Percentiles rank a stretch among this genome's conserved stretches.
phyloP scores from a whole-genome alignment of 2,329 filamentous ascomycete species.

The Aspergillus tubingensis region DNA sequence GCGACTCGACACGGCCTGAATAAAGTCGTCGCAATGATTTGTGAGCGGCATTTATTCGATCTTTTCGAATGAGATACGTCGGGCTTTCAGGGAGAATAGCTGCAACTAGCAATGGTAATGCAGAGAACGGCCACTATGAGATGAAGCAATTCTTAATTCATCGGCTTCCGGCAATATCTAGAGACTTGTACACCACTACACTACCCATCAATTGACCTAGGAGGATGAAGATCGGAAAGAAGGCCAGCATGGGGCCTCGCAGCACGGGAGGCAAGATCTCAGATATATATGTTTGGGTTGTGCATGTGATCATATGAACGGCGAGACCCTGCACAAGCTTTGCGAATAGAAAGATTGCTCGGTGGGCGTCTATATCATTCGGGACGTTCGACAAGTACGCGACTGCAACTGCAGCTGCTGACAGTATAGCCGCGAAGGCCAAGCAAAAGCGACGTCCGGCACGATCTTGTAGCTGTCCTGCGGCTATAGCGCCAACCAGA shows the following conservation, averaged over 20 bases:
- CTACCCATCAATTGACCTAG: conserved; percentile 53
- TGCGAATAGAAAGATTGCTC: conserved; percentile 47
- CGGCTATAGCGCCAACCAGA: conserved; percentile 41
- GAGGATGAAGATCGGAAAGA: conserved; percentile 54
- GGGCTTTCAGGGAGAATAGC: conserved; percentile 56
- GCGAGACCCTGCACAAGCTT: conserved; percentile 51
- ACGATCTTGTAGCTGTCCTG: conserved; percentile 46
- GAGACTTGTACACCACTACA: conserved; percentile 43
- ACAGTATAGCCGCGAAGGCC: conserved; percentile 39
- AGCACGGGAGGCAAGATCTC: conserved; percentile 52
- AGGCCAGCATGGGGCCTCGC: conserved; percentile 51
- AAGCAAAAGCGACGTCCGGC: conserved; percentile 43
- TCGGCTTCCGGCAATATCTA: conserved; percentile 23
- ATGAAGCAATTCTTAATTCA: conserved; percentile 35
- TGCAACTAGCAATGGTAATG: conserved; percentile 46
- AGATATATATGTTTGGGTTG: conserved; percentile 53
- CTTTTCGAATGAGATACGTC: conserved; percentile 50
- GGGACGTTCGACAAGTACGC: conserved; percentile 38
- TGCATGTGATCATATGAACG: conserved; percentile 49
- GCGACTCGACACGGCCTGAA: conserved; percentile 40
- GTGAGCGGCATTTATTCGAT: conserved; percentile 39
- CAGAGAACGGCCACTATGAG: conserved; percentile 33
- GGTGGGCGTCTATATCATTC: conserved; percentile 28
- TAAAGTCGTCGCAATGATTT: conserved; percentile 54
- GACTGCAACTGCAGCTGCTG: conserved; percentile 40